Percentiles rank a stretch among this genome's conserved stretches.
These are phyloP conservation scores for Begonia loranthoides DNA, from an alignment of 306 rosid species.

Conservation along the genomic window DNA sequence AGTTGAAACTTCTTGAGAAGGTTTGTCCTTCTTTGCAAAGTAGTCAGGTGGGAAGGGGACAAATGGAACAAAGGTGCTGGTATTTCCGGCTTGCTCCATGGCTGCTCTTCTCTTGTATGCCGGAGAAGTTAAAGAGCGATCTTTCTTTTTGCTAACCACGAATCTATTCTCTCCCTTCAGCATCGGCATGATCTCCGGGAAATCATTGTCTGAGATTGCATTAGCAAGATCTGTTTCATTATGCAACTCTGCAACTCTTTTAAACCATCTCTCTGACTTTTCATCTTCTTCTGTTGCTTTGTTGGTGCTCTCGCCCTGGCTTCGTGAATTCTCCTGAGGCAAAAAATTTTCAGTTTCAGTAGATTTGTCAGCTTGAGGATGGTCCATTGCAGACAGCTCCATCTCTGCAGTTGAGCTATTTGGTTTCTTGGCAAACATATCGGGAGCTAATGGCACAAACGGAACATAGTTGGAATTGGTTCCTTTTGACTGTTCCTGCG, in stretches of 20 bases:
- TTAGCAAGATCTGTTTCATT: constrained; percentile 46
- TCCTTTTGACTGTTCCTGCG: constrained; percentile 17
- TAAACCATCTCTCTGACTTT: constrained; percentile 87
- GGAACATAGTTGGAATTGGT: constrained; percentile 31
- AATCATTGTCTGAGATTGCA: constrained; percentile 63
- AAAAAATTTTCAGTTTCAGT: constrained; percentile 15
- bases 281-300: constrained; percentile 52
- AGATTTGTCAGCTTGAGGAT: constrained; percentile 10
- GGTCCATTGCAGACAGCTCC: constrained; percentile 7
- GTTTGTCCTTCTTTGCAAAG: constrained; percentile 56
- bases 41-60: constrained; percentile 92
- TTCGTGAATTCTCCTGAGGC: constrained; percentile 12
- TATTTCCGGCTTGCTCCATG: constrained; percentile 50
- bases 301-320: constrained; percentile 19
- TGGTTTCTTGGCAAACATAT: constrained; percentile 36
- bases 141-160: constrained; percentile 81
- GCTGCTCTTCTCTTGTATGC: constrained; percentile 67
- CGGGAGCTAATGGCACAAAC: constrained; percentile 41
- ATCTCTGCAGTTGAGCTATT: constrained; percentile 24
- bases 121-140: constrained; percentile 76
- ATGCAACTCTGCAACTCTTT: constrained; percentile 69
- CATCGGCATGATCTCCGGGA: constrained; percentile 92
- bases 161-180: constrained; percentile 90
- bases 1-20: constrained; percentile 12
- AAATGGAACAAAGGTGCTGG: constrained; percentile 59